Conservation (phyloP, 1,139 yeast genomes). For the Debaryomyces subglobosus region DNA sequence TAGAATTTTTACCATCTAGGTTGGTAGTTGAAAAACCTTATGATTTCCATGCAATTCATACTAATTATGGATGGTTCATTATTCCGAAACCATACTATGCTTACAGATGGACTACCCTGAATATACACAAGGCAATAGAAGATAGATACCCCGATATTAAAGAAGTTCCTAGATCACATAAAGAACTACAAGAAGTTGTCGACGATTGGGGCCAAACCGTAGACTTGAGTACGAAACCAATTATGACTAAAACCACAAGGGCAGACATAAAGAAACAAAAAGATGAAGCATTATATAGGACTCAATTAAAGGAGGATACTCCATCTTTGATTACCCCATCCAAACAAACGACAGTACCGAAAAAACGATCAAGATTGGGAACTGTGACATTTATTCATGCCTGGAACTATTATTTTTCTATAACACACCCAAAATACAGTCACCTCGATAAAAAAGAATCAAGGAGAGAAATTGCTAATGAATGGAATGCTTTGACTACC, state of each 20-base stretch:
- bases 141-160: conserved; percentile 16
- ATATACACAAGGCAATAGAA: conserved; percentile 13
- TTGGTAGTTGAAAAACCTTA: conserved; percentile 13
- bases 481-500: conserved; percentile 32
- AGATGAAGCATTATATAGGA: conserved; percentile 24
- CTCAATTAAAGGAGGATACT: conserved; percentile 26
- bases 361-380: conserved; percentile 11
- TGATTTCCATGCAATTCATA: conserved; percentile 12
- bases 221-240: conserved; percentile 22
- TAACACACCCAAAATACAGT: conserved; percentile 18
- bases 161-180: conserved; percentile 5
- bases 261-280: conserved; percentile 21
- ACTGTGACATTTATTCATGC: conserved; percentile 33
- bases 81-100: conserved; percentile 32
- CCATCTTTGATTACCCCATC: conserved; percentile 6
- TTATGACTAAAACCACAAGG: conserved; percentile 20
- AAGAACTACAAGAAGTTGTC: conserved; percentile 22
- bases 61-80: conserved; percentile 28
- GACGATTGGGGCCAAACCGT: conserved; percentile 28
- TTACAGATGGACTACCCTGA: conserved; percentile 31
- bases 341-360: conserved; percentile 1
- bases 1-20: conserved; percentile 6
- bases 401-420: conserved; percentile 36
- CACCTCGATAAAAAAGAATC: conserved; percentile 18
- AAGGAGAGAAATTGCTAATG: conserved; percentile 19